Base-by-base conservation (phyloP, 345 rosid genomes). In the Trapa bicornis region DNA sequence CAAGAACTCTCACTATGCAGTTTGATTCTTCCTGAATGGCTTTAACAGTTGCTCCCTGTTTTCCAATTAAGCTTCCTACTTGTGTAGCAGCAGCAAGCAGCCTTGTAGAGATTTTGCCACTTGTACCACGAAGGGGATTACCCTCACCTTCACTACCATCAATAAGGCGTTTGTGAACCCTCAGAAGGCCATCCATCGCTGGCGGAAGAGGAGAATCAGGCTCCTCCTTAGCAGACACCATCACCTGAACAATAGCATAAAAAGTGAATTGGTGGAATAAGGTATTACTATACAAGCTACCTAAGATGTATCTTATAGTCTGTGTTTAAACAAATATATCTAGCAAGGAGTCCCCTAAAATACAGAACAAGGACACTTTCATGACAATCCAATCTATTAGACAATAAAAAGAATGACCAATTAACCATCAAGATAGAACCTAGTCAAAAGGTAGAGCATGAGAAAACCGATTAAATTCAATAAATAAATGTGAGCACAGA, bases 41-140 rank as follows among this genome's bases (percentile, higher is more conserved):
- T 81, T 95, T 95, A 68, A 95, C 99, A 22, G 96, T 95, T 65
- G 76, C 87, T 72, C 99, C 99, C 69, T 91, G 98, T 77, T 95
- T 95, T 67, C 99, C 99, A 64, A 95, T 95, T 84, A 95, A 81
- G 79, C 96, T 95, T 81, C 99, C 99, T 47, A 98, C 98, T 78
- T 95, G 99, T 56, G 99, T 82, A 67, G 98, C 99, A 57, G 99
- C 96, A 68, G 91, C 96, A 61, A 95, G 83, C 78, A 95, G 75
- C 86, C 88, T 89, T 64, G 99, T 95, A 35, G 99, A 91, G 73
- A 85, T 88, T 81, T 91, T 95, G 64, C 82, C 71, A 61, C 75
- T 13, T 7, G 48, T 45, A 45, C 48, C 81, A 1, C 86, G 68
- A 42, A 83, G 80, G 70, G 84, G 79, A 66, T 84, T 81, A 78